Conservation (phyloP, 495 filamentous ascomycete genomes). For the Penicillium alfredii region DNA sequence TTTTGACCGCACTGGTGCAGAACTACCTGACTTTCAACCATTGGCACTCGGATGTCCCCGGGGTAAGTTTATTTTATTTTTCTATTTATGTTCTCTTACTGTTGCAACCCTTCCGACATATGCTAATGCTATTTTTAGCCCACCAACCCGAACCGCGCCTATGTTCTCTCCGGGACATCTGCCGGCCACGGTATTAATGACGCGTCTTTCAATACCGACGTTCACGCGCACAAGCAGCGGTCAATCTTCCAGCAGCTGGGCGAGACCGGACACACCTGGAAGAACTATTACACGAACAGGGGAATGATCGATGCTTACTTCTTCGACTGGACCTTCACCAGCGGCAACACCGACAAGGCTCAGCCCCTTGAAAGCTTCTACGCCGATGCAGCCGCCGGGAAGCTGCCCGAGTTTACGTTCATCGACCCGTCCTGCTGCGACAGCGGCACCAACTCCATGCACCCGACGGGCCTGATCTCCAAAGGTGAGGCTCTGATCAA, state of each 20-base stretch:
- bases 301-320: conserved; percentile 29
- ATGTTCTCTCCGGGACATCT: conserved; percentile 42
- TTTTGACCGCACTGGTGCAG: conserved; percentile 41
- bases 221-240: conserved; percentile 33
- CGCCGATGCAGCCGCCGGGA: conserved; percentile 32
- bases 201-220: conserved; percentile 27
- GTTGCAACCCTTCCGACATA: too few species aligned
- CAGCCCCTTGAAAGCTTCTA: conserved; percentile 31
- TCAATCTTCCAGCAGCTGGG: conserved; percentile 46
- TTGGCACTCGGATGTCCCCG: conserved; percentile 47
- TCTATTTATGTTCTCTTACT: too few species aligned
- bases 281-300: conserved; percentile 42
- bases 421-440: conserved; percentile 50
- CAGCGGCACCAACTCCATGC: conserved; percentile 40
- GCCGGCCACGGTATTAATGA: conserved; percentile 45
- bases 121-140: conserved; percentile 18
- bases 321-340: conserved; percentile 39
- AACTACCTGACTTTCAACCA: conserved; percentile 48
- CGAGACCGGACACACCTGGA: conserved; percentile 40
- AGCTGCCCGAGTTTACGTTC: conserved; percentile 42
- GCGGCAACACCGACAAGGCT: conserved; percentile 28
- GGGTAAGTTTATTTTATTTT: too few species aligned
- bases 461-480: conserved; percentile 41
- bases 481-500: conserved; percentile 46
- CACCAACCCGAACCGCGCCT: conserved; percentile 45